These are phyloP conservation scores for Arthroderma sp. DNA, from an alignment of 2,329 filamentous ascomycete genomes.

Conservation along the genomic window DNA sequence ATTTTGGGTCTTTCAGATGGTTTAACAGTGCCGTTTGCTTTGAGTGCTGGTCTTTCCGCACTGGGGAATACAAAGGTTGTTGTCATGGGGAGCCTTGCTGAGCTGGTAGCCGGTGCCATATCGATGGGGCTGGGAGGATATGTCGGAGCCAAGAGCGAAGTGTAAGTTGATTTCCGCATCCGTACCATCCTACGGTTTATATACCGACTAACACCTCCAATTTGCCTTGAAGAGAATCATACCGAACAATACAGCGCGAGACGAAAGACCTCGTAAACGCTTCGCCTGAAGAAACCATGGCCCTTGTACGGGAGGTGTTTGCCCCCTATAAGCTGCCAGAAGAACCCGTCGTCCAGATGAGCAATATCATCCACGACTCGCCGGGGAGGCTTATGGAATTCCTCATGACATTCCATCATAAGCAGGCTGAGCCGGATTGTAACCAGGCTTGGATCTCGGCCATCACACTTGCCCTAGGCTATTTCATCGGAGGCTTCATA, in stretches of 20 bases:
- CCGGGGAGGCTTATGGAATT: constrained; percentile 32
- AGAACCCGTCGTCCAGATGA: constrained; percentile 24
- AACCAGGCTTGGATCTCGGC: constrained; percentile 42
- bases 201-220: background rate
- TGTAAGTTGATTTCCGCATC: constrained; percentile 22
- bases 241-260: constrained; percentile 32
- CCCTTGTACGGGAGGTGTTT: constrained; percentile 31
- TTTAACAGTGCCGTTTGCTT: constrained; percentile 31
- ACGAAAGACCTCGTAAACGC: constrained; percentile 28
- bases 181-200: background rate
- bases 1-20: constrained; percentile 32
- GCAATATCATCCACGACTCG: constrained; percentile 23
- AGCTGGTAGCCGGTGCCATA: constrained; percentile 29
- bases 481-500: constrained; percentile 58
- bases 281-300: constrained; percentile 24
- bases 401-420: constrained; percentile 36
- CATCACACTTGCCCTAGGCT: constrained; percentile 53
- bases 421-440: constrained; percentile 31
- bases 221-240: constrained; percentile 26
- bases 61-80: constrained; percentile 27
- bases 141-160: constrained; percentile 37
- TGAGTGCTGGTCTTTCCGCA: constrained; percentile 30
- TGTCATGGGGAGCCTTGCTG: constrained; percentile 29
- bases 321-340: constrained; percentile 28
- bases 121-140: constrained; percentile 32